Evolutionary conservation across 306 rosid genomes (phyloP).

Genomic region (Quercus cerris): DNA sequence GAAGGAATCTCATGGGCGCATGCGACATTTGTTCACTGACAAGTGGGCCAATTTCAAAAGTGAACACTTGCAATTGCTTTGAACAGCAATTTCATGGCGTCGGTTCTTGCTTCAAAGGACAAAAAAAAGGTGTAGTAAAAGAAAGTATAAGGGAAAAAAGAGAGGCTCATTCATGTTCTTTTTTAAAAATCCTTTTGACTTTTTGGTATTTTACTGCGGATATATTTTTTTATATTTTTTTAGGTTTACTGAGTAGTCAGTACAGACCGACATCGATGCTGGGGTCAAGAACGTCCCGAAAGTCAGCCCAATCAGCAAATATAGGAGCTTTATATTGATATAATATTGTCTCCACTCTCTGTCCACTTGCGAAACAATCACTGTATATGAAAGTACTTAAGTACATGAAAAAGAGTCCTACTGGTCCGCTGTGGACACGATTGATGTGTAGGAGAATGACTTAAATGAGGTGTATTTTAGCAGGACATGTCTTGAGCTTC

Average conservation of each 20-base stretch:
- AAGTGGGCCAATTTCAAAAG: background rate
- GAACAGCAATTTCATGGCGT: background rate
- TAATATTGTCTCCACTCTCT: background rate
- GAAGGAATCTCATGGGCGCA: too few species aligned
- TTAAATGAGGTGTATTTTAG: too few species aligned
- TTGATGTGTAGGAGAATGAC: too few species aligned
- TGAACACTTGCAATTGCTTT: background rate
- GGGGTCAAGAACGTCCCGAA: background rate
- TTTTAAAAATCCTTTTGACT: background rate
- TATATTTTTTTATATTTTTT: background rate
- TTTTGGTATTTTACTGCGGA: background rate
- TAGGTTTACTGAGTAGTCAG: too few species aligned
- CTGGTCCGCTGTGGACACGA: too few species aligned
- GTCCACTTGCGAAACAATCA: background rate
- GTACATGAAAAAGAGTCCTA: too few species aligned
- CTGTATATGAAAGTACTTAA: too few species aligned
- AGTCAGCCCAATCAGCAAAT: background rate
- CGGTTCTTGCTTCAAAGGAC: background rate
- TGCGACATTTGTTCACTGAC: too few species aligned
- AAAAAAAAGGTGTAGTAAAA: background rate
- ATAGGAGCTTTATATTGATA: too few species aligned
- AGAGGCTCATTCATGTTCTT: too few species aligned
- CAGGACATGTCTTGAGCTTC: too few species aligned
- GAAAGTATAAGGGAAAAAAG: too few species aligned
- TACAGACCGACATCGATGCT: background rate